A percentile compares a stretch with the other conserved stretches of the same genome.
Evolutionary conservation across 495 filamentous ascomycete species (phyloP).

Genomic region (Aspergillus steynii): DNA sequence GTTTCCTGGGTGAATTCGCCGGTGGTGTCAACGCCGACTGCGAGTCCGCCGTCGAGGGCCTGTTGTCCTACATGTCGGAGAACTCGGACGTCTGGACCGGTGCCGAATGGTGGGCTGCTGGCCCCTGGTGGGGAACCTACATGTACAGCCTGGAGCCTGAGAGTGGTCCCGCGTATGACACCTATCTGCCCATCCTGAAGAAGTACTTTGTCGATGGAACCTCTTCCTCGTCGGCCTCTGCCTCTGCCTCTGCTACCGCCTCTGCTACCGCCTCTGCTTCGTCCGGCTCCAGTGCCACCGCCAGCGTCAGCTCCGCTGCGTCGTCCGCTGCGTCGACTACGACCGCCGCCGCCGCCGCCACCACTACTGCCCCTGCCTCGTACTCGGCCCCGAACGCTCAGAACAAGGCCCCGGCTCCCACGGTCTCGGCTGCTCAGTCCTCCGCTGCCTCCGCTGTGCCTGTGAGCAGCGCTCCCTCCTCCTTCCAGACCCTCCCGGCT

Average conservation of each 20-base stretch:
- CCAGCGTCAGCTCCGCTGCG: background rate
- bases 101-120: conserved; percentile 70
- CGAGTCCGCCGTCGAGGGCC: conserved; percentile 61
- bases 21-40: conserved; percentile 67
- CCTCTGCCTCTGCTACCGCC: conserved; percentile 4
- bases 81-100: conserved; percentile 72
- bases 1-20: conserved; percentile 70
- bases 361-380: background rate
- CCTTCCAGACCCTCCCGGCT: background rate
- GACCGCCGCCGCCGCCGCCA: background rate
- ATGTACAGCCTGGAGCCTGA: conserved; percentile 64
- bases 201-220: conserved; percentile 32
- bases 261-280: conserved; percentile 10
- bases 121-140: conserved; percentile 58
- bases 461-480: background rate
- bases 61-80: conserved; percentile 58
- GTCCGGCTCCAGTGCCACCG: conserved; percentile 1
- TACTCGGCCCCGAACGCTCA: background rate
- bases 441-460: background rate
- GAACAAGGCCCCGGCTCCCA: background rate
- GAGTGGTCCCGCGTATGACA: conserved; percentile 50
- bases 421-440: conserved; percentile 18
- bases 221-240: conserved; percentile 10
- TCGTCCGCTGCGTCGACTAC: conserved; percentile 1
- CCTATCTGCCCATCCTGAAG: conserved; percentile 35